Evolutionary conservation across 768 basidiomycete genomes (phyloP).

Genomic region (Candolleomyces aberdarensis): DNA sequence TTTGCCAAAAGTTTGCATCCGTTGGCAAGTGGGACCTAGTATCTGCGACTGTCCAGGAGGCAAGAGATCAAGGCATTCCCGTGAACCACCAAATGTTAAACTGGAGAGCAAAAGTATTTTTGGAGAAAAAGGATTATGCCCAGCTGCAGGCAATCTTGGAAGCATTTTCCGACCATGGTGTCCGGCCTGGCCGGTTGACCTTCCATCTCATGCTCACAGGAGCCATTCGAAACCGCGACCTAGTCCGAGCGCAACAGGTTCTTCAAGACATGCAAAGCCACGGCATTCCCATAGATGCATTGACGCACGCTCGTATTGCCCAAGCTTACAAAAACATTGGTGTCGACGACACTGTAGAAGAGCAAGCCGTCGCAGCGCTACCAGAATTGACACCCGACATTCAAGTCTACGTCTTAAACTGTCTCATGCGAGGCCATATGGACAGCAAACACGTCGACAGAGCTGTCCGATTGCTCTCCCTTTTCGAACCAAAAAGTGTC

Average conservation of each 20-base stretch:
- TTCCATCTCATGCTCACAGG: slow-evolving; percentile 68
- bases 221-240: slow-evolving; percentile 65
- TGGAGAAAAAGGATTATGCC: slow-evolving; percentile 51
- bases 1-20: background rate
- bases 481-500: slow-evolving; percentile 37
- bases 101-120: slow-evolving; percentile 62
- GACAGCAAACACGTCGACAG: slow-evolving; percentile 49
- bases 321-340: slow-evolving; percentile 60
- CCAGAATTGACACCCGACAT: slow-evolving; percentile 32
- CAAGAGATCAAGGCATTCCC: slow-evolving; percentile 43
- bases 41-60: slow-evolving; percentile 42
- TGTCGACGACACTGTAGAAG: slow-evolving; percentile 50
- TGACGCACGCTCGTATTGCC: slow-evolving; percentile 60
- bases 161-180: slow-evolving; percentile 44
- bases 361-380: slow-evolving; percentile 47
- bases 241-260: slow-evolving; percentile 49
- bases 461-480: slow-evolving; percentile 44
- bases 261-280: slow-evolving; percentile 56
- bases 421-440: slow-evolving; percentile 59
- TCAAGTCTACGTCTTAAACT: slow-evolving; percentile 63
- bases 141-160: slow-evolving; percentile 42
- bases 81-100: slow-evolving; percentile 60
- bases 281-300: slow-evolving; percentile 50
- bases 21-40: slow-evolving; percentile 46
- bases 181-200: slow-evolving; percentile 57